These are phyloP conservation scores for Aplosporella prunicola DNA, from an alignment of 2,329 filamentous ascomycete genomes.

Conservation along the genomic window DNA sequence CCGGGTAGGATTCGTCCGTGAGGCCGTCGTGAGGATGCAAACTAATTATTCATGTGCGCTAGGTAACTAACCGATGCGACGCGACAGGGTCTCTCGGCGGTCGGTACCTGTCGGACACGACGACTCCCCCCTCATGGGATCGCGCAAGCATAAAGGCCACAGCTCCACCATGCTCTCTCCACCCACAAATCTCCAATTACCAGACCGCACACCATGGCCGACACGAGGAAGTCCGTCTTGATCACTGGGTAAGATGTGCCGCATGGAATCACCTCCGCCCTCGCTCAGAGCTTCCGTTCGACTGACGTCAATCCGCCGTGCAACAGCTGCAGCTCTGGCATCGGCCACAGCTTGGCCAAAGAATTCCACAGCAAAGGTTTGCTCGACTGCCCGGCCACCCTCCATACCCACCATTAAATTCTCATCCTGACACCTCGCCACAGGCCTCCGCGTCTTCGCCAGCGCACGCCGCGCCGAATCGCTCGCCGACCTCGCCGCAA, in stretches of 20 bases:
- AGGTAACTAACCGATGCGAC: too few species aligned
- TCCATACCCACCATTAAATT: not conserved
- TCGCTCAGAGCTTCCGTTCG: not conserved
- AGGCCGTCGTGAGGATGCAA: too few species aligned
- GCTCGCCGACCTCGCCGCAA: conserved; percentile 39
- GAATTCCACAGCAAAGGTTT: conserved; percentile 43
- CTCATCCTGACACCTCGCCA: conserved; percentile 10
- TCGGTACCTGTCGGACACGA: too few species aligned
- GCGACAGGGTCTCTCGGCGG: too few species aligned
- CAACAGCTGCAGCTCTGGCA: conserved; percentile 43
- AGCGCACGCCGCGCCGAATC: conserved; percentile 44
- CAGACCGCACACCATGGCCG: conserved; percentile 10
- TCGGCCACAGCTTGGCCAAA: conserved; percentile 49
- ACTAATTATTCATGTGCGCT: too few species aligned
- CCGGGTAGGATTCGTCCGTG: too few species aligned
- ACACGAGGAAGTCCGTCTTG: conserved; percentile 19
- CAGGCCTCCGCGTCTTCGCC: conserved; percentile 48
- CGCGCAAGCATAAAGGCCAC: too few species aligned
- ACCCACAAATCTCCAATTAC: not conserved
- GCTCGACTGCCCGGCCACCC: not conserved
- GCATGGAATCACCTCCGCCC: not conserved
- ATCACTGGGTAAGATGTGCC: conserved; percentile 26
- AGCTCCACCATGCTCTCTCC: too few species aligned
- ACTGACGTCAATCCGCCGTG: too few species aligned
- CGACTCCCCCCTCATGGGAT: too few species aligned